Evolutionary conservation across 345 rosid species (phyloP).

Genomic region (Mallotus nudiflorus): DNA sequence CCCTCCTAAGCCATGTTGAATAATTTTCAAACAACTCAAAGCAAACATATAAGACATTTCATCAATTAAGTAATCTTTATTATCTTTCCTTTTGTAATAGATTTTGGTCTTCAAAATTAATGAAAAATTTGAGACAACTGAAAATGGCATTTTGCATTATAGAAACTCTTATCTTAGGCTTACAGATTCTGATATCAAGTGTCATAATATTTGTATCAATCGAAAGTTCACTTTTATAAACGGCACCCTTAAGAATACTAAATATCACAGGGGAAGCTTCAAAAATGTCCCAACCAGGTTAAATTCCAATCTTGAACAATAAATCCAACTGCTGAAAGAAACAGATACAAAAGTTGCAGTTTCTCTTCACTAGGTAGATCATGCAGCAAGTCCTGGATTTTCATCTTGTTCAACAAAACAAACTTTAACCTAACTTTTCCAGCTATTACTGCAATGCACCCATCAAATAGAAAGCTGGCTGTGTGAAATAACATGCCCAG

Average conservation of each 20-base stretch:
- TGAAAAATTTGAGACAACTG: background rate
- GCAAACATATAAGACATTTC: background rate
- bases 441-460: background rate
- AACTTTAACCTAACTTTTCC: background rate
- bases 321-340: background rate
- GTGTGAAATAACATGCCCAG: background rate
- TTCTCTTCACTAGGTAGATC: background rate
- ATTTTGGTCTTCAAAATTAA: background rate
- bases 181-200: background rate
- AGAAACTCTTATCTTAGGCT: no score
- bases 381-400: background rate
- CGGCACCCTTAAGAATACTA: background rate
- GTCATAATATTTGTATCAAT: background rate
- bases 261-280: background rate
- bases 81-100: background rate
- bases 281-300: background rate
- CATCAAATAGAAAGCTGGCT: background rate
- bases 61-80: background rate
- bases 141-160: background rate
- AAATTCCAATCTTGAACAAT: background rate
- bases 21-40: background rate
- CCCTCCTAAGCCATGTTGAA: background rate
- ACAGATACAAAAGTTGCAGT: background rate
- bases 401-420: background rate
- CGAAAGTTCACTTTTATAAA: background rate